phyloP scores from a whole-genome alignment of 768 basidiomycete species.

The Rubroboletus satanas region DNA sequence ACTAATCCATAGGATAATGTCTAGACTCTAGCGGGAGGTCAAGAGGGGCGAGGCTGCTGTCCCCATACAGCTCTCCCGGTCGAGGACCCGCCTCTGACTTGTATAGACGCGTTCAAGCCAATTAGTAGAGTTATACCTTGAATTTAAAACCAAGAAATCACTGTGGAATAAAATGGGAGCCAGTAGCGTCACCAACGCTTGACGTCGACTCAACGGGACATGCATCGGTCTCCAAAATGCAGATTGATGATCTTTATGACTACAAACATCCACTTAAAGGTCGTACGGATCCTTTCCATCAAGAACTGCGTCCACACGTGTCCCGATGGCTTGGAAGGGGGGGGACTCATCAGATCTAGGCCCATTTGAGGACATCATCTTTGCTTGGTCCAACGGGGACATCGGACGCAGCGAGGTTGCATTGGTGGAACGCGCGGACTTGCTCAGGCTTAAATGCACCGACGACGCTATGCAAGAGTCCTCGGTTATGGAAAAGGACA shows the following conservation, averaged over 20 bases:
- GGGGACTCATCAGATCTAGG: slow-evolving; percentile 25
- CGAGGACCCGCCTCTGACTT: no score
- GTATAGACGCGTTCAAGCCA: neutral
- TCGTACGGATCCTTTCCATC: neutral
- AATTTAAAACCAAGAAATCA: neutral
- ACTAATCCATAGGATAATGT: neutral
- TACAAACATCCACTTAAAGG: slow-evolving; percentile 2
- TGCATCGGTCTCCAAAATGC: neutral
- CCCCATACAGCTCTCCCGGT: no score
- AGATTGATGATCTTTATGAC: slow-evolving; percentile 14
- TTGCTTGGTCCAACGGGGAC: slow-evolving; percentile 45
- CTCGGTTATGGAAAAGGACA: slow-evolving; percentile 71
- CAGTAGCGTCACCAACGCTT: neutral
- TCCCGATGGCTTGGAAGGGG: neutral
- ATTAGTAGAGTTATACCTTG: neutral
- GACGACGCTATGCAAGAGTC: slow-evolving; percentile 63
- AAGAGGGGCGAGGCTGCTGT: no score
- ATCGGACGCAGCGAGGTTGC: slow-evolving; percentile 53
- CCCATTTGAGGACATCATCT: slow-evolving; percentile 43
- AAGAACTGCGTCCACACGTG: slow-evolving; percentile 5
- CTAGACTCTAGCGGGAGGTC: no score
- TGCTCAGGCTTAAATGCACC: slow-evolving; percentile 54
- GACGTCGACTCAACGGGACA: neutral
- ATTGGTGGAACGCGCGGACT: slow-evolving; percentile 51
- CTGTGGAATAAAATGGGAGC: neutral